phyloP scores from a whole-genome alignment of 2,329 filamentous ascomycete genomes.

The Fusarium torreyae region DNA sequence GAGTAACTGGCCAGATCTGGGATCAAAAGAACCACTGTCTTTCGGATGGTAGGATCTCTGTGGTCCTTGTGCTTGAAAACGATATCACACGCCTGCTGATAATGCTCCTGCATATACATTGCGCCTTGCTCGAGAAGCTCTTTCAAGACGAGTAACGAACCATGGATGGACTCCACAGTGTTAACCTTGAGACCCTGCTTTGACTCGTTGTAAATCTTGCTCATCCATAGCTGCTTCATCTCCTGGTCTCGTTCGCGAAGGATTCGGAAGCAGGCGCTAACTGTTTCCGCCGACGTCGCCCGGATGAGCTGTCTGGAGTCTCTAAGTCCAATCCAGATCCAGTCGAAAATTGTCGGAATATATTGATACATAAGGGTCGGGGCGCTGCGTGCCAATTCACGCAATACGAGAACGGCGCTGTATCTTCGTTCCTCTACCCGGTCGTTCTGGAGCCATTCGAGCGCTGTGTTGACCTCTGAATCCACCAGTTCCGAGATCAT shows the following conservation, averaged over 20 bases:
- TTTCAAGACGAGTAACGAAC: constrained; percentile 92
- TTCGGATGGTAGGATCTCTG: constrained; percentile 86
- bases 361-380: constrained; percentile 97
- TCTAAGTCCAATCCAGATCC: constrained; percentile 94
- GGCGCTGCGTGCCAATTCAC: constrained; percentile 92
- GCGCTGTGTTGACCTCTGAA: constrained; percentile 93
- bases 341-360: constrained; percentile 93
- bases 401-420: constrained; percentile 90
- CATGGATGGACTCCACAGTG: constrained; percentile 90
- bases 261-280: constrained; percentile 96
- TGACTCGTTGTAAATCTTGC: constrained; percentile 90
- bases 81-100: constrained; percentile 92
- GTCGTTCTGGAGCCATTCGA: constrained; percentile 97
- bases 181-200: constrained; percentile 83
- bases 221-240: constrained; percentile 90
- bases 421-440: constrained; percentile 94
- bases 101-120: constrained; percentile 99
- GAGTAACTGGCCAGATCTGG: constrained; percentile 94
- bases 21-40: constrained; percentile 91
- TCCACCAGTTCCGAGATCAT: constrained; percentile 96
- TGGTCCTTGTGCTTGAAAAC: constrained; percentile 95
- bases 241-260: constrained; percentile 92
- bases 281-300: constrained; percentile 90
- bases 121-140: constrained; percentile 94
- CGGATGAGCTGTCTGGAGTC: constrained; percentile 93